Evolutionary conservation across 2,329 filamentous ascomycete species (phyloP).

Genomic region (Microcyclosporella mali): DNA sequence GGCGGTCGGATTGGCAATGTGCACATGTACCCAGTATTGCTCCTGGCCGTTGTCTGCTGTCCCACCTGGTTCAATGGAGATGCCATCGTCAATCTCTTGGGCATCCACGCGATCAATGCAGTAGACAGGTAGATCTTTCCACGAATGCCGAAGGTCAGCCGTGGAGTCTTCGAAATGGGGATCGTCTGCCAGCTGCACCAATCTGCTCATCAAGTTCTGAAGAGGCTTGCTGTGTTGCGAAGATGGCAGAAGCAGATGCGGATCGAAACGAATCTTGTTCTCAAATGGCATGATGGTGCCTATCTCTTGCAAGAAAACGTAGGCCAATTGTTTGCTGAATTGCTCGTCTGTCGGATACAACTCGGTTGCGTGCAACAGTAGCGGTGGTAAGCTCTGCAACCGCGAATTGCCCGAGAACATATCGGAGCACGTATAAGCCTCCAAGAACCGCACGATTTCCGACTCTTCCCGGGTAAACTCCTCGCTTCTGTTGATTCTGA

Average conservation of each 20-base stretch:
- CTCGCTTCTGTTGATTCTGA: conserved; percentile 17
- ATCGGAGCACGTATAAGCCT: conserved; percentile 58
- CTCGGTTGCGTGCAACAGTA: conserved; percentile 56
- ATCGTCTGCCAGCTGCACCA: conserved; percentile 25
- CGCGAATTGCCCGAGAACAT: conserved; percentile 49
- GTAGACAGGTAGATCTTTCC: conserved; percentile 56
- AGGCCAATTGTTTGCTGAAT: conserved; percentile 38
- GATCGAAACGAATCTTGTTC: conserved; percentile 57
- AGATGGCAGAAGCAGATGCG: conserved; percentile 47
- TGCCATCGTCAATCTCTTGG: conserved; percentile 69
- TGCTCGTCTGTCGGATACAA: conserved; percentile 53
- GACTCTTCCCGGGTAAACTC: conserved; percentile 48
- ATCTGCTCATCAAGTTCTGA: conserved; percentile 35
- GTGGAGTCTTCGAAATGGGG: conserved; percentile 48
- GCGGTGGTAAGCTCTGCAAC: conserved; percentile 56
- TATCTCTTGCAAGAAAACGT: conserved; percentile 69
- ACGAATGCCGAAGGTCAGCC: conserved; percentile 53
- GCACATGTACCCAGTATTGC: conserved; percentile 71
- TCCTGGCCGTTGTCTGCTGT: conserved; percentile 24
- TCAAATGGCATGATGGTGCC: conserved; percentile 67
- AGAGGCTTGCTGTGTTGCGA: conserved; percentile 40
- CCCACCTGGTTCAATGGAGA: conserved; percentile 57
- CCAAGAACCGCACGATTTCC: conserved; percentile 60
- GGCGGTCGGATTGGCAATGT: conserved; percentile 73
- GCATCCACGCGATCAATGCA: conserved; percentile 66